A percentile compares a stretch with the other conserved stretches of the same genome.
Evolutionary conservation across 2,329 filamentous ascomycete genomes (phyloP).

Genomic region (Aspergillus aculeatus): DNA sequence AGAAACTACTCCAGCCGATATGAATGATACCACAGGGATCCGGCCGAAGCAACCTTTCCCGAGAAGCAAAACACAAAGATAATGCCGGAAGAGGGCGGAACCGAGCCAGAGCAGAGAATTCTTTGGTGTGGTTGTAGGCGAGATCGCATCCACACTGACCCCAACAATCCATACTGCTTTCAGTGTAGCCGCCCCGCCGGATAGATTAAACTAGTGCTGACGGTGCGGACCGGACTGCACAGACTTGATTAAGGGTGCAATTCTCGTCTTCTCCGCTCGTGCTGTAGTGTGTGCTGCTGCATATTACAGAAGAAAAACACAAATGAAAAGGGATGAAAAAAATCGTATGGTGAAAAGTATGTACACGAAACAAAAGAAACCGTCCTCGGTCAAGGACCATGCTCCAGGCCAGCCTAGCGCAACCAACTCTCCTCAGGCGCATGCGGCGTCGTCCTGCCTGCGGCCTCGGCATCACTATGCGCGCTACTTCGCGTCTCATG

Average conservation of each 20-base stretch:
- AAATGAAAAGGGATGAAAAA: background rate
- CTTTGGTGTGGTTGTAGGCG: too few relatives aligned
- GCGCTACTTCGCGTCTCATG: constrained; percentile 13
- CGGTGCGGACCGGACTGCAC: background rate
- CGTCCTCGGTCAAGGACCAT: background rate
- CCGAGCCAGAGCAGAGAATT: too few relatives aligned
- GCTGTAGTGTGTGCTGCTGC: background rate
- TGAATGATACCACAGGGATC: too few relatives aligned
- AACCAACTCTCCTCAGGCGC: background rate
- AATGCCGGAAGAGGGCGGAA: too few relatives aligned
- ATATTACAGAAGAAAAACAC: background rate
- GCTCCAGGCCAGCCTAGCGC: background rate
- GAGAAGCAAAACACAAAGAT: too few relatives aligned
- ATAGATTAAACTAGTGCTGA: background rate
- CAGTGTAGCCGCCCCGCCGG: background rate
- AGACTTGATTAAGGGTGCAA: background rate
- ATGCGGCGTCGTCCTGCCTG: background rate
- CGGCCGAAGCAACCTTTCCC: too few relatives aligned
- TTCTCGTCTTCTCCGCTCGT: background rate
- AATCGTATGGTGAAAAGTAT: background rate
- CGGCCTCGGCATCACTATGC: background rate
- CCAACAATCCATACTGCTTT: too few relatives aligned
- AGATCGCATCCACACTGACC: too few relatives aligned
- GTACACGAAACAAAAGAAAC: background rate
- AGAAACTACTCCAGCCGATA: too few relatives aligned